Base-by-base conservation (phyloP, 805 yeast species). In the Kazachstania psychrophila region DNA sequence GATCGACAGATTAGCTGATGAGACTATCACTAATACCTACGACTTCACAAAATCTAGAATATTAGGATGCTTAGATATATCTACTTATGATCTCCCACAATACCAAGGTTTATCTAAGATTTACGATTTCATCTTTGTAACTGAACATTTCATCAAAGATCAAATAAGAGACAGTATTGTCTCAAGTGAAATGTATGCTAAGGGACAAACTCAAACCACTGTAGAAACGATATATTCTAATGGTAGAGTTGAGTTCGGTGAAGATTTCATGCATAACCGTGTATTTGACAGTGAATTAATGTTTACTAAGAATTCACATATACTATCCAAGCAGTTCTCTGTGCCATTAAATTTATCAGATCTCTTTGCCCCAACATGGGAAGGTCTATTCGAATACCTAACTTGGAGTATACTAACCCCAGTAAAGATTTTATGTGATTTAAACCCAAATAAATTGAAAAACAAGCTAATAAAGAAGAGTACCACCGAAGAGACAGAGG, bases 281-380 rank as follows among this genome's bases (percentile, higher is more conserved):
- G 69, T 68, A 7, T 85, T 85, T 56, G 72, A 79, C 40, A 70
- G 81, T 8, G 77, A 75, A 20, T 70, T 81, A 27, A 92, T 92
- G 97, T 89, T 87, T 51, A 74, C 86, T 2, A 75, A 86, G 46
- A 69, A 70, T 39, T 72, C 69, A 27, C 95, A 92, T 49, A 57
- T 69, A 4, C 59, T 77, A 23, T 66, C 72, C 24, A 73, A 79
- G 43, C 68, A 71, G 27, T 64, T 88, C 19, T 67, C 73, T 33
- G 74, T 74, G 18, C 69, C 73, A 15, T 67, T 89, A 17, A 74
- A 79, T 10, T 28, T 83, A 5, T 37, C 66, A n/a, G 96, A 92
- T 60, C 77, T 87, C 47, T 66, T 88, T 51, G 94, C 88, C 46
- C 84, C 94, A 4, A 70, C 81, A 0, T 55, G 75, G 42, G 81